phyloP scores from a whole-genome alignment of 2,329 filamentous ascomycete genomes.

The Botrytis cinerea region DNA sequence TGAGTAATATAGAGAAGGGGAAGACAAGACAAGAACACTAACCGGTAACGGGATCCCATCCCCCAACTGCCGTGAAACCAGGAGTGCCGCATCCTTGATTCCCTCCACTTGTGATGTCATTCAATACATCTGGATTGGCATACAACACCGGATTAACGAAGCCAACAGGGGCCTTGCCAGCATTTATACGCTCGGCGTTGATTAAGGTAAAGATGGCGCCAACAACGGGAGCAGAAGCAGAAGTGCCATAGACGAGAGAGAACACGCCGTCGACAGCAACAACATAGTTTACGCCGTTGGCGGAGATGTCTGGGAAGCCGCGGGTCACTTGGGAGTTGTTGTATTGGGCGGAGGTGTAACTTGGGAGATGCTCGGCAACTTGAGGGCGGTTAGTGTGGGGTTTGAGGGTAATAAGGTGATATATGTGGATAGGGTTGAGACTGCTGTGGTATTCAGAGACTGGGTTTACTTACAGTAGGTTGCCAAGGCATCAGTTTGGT shows the following conservation, averaged over 20 bases:
- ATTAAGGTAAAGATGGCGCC: slow-evolving; percentile 58
- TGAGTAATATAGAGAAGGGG: background rate
- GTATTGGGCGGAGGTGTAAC: slow-evolving; percentile 46
- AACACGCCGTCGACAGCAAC: slow-evolving; percentile 49
- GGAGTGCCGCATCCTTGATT: slow-evolving; percentile 45
- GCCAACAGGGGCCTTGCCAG: slow-evolving; percentile 48
- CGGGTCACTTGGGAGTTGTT: slow-evolving; percentile 48
- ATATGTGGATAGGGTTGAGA: background rate
- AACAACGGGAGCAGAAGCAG: slow-evolving; percentile 45
- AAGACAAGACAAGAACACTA: background rate
- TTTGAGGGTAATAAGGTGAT: slow-evolving; percentile 33
- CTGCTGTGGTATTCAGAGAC: slow-evolving; percentile 17
- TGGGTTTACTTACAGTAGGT: slow-evolving; percentile 36
- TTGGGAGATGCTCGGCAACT: slow-evolving; percentile 19
- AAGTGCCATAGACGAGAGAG: slow-evolving; percentile 52
- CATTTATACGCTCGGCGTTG: slow-evolving; percentile 59
- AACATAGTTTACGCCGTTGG: slow-evolving; percentile 48
- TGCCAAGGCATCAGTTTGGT: slow-evolving; percentile 45
- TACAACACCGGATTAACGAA: slow-evolving; percentile 49
- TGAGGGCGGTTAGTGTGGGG: slow-evolving; percentile 34
- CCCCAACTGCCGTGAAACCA: slow-evolving; percentile 39
- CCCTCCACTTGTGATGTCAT: slow-evolving; percentile 44
- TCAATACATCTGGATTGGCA: slow-evolving; percentile 36
- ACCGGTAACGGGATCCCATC: slow-evolving; percentile 46
- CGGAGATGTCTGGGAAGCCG: slow-evolving; percentile 51